phyloP scores from a whole-genome alignment of 768 basidiomycete species.

The Kwoniella heveanensis region DNA sequence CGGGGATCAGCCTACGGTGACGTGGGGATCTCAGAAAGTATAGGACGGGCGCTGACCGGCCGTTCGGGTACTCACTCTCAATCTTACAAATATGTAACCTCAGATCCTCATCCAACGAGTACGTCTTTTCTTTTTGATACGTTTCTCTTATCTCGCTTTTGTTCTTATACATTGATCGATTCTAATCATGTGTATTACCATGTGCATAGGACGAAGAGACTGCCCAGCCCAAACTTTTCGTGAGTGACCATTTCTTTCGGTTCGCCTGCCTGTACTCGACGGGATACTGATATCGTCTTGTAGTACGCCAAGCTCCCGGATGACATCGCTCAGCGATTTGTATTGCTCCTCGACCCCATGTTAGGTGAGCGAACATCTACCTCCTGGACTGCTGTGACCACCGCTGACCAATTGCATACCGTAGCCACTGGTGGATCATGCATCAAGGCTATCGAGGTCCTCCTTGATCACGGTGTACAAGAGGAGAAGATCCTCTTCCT shows the following conservation, averaged over 20 bases:
- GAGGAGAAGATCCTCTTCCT: conserved; percentile 95
- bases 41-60: conserved; percentile 12
- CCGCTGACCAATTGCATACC: too few relatives aligned
- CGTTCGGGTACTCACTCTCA: conserved; percentile 15
- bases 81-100: background rate
- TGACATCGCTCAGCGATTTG: conserved; percentile 87
- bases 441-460: conserved; percentile 93
- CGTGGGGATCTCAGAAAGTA: background rate
- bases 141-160: background rate
- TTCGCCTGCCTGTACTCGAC: too few relatives aligned
- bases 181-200: background rate
- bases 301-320: conserved; percentile 73
- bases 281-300: too few relatives aligned
- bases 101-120: conserved; percentile 91
- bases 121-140: conserved; percentile 40
- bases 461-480: conserved; percentile 86
- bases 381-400: too few relatives aligned
- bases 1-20: too few relatives aligned
- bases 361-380: conserved; percentile 69
- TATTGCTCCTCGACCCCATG: conserved; percentile 96
- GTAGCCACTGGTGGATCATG: conserved; percentile 96
- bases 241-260: conserved; percentile 34
- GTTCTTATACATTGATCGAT: background rate
- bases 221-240: conserved; percentile 83
- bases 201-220: conserved; percentile 87